Base-by-base conservation (phyloP, 2,329 filamentous ascomycete species). In the Monosporascus sp. region DNA sequence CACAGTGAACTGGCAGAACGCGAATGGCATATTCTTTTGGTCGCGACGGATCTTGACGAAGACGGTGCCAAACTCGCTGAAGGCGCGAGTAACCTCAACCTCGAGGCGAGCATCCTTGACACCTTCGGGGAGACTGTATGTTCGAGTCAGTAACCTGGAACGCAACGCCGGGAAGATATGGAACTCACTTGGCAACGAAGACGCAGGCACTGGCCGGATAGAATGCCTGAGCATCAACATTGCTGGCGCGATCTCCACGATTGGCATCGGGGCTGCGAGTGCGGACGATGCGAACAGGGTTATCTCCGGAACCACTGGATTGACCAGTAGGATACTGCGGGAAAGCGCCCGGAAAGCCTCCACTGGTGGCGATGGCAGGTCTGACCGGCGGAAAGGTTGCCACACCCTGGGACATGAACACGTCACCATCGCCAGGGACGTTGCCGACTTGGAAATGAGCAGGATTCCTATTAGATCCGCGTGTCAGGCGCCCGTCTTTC, bases 41-140 rank as follows among this genome's bases (percentile, higher is more conserved):
- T 86, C 83, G 18, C 83, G 79, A 38, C 81, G 79, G 54, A 87
- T 83, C 71, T 87, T 86, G 57, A 85, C 78, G 56, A 76, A 86
- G 24, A 83, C 79, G 0, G 71, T 73, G 6, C 84, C 84, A 59
- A 73, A 86, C 17, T 71, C 63, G 18, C 72, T 70, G 64, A 87
- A 86, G 18, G 72, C 67, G 7, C 73, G 68, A 3, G 75, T 80
- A 3, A 87, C 74, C 39, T 76, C 78, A 7, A 70, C 68, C 54
- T 81, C 73, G 15, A 87, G 73, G n/a, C 70, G 70, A 8, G 68
- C 62, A 57, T 86, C 81, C 9, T 74, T 72, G 51, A 74, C 69
- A 2, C 69, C 63, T 57, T 81, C 75, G 0, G 79, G 72, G 2
- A 86, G 72, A 53, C 83, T 85, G 43, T 18, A 14, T 31, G 5